Conservation (phyloP, 1,284 basidiomycete genomes). For the Sporisorium iseilematis-ciliati region DNA sequence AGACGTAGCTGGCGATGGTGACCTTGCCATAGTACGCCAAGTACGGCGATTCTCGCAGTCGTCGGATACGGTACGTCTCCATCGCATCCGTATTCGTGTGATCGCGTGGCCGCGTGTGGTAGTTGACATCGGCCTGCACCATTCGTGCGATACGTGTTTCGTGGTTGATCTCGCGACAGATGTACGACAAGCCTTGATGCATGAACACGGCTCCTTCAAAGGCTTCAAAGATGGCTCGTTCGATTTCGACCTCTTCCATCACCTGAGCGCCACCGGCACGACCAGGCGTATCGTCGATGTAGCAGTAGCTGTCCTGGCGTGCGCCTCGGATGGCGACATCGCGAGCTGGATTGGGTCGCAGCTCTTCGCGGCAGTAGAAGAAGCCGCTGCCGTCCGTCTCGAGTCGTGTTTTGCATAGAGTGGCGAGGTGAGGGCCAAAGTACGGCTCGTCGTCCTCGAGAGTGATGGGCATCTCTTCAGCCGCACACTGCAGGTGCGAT, state of each 20-base stretch:
- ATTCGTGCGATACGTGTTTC: slow-evolving; percentile 81
- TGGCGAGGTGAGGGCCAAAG: slow-evolving; percentile 76
- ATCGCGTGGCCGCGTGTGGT: slow-evolving; percentile 77
- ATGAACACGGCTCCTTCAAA: slow-evolving; percentile 73
- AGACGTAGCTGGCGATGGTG: slow-evolving; percentile 78
- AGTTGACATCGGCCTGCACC: slow-evolving; percentile 81
- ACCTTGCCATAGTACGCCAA: slow-evolving; percentile 83
- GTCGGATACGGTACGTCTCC: slow-evolving; percentile 81
- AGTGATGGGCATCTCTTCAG: slow-evolving; percentile 84
- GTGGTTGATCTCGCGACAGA: slow-evolving; percentile 82
- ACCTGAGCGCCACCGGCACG: slow-evolving; percentile 73
- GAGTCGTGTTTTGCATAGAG: slow-evolving; percentile 75
- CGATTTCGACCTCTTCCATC: slow-evolving; percentile 87
- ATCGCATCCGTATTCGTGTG: slow-evolving; percentile 81
- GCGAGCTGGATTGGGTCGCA: slow-evolving; percentile 79
- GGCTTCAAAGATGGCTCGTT: slow-evolving; percentile 85
- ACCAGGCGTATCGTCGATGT: slow-evolving; percentile 77
- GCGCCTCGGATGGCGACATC: slow-evolving; percentile 82
- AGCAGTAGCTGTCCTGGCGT: slow-evolving; percentile 82
- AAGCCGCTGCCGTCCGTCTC: slow-evolving; percentile 76
- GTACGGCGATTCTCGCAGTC: slow-evolving; percentile 76
- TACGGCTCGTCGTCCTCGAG: slow-evolving; percentile 76
- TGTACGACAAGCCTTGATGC: slow-evolving; percentile 72
- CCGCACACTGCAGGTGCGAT: slow-evolving; percentile 88
- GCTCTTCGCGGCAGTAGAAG: slow-evolving; percentile 84